Base-by-base conservation (phyloP, 371 early-diverging fungal species). In the Gilbertella persicaria region DNA sequence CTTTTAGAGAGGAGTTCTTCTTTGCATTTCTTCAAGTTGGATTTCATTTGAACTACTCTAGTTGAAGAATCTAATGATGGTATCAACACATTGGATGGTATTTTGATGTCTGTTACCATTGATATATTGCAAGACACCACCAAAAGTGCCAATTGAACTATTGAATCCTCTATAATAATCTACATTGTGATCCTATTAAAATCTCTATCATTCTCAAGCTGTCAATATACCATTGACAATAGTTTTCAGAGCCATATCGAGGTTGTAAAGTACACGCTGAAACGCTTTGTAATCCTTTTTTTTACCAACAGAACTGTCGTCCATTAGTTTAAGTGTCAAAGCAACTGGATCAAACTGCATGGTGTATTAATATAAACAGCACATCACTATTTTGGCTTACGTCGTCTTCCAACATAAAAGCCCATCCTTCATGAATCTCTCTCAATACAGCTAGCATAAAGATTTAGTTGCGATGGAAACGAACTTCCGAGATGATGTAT, bases 81-180 rank as follows among this genome's bases (percentile, higher is more conserved):
- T n/a, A n/a, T n/a, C n/a, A n/a, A n/a, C n/a, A n/a, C n/a, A n/a
- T n/a, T n/a, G n/a, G n/a, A n/a, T n/a, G n/a, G n/a, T n/a, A n/a
- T n/a, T n/a, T n/a, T n/a, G 17, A 49, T 44, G 8, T n/a, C 23
- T 60, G 28, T 50, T 74, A 83, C 88, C 92, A 33, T 87, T 76
- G 59, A 96, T 90, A 45, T 86, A 88, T 49, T 92, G 94, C 26
- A 93, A 82, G 10, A 95, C 92, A 13, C 88, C 88, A 49, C 94
- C 91, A 64, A 94, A 97, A 1, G 93, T 92, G 61, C 94, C 86
- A 58, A 96, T 95, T 1, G 94, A 89, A 30, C 80, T 84, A 62
- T 95, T 96, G 66, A 97, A 97, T 14, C 94, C 91, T 44, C 86
- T 85, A 60, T 95, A 93, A 63, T 94, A 93, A 49, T 95, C 96